Evolutionary conservation across 2,329 filamentous ascomycete species (phyloP).

Genomic region (Botrytis pseudocinerea): DNA sequence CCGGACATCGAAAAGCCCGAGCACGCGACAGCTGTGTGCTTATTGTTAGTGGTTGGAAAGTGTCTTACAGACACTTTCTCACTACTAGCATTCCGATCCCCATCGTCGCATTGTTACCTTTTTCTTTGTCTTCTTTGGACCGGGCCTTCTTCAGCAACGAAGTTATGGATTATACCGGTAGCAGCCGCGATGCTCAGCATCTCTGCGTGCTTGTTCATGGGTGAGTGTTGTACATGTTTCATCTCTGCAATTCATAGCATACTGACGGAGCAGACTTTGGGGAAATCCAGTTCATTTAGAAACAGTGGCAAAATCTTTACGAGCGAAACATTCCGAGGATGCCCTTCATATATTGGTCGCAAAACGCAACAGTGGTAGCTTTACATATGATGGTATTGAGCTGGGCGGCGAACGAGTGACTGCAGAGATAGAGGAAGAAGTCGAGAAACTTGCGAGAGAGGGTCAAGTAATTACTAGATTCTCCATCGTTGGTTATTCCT

Average conservation of each 20-base stretch:
- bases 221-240: constrained; percentile 31
- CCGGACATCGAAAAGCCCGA: constrained; percentile 1
- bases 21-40: constrained; percentile 7
- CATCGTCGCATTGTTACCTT: constrained; percentile 38
- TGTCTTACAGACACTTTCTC: constrained; percentile 43
- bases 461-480: constrained; percentile 77
- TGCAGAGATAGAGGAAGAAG: constrained; percentile 64
- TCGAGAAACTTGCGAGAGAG: constrained; percentile 55
- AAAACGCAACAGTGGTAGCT: constrained; percentile 71
- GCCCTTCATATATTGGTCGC: constrained; percentile 69
- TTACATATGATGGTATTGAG: constrained; percentile 71
- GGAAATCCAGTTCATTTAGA: constrained; percentile 74
- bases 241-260: not conserved
- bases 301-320: constrained; percentile 65
- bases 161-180: constrained; percentile 53
- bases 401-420: constrained; percentile 67
- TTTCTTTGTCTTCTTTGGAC: constrained; percentile 42
- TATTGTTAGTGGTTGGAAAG: constrained; percentile 40
- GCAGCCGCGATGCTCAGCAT: constrained; percentile 60
- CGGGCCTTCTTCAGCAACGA: constrained; percentile 41
- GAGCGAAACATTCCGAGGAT: constrained; percentile 60
- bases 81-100: constrained; percentile 39
- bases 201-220: constrained; percentile 77
- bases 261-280: constrained; percentile 59
- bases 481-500: constrained; percentile 85